A percentile compares a stretch with the other conserved stretches of the same genome.
Evolutionary conservation across 2,329 filamentous ascomycete species (phyloP).

Genomic region (Fusarium luffae): DNA sequence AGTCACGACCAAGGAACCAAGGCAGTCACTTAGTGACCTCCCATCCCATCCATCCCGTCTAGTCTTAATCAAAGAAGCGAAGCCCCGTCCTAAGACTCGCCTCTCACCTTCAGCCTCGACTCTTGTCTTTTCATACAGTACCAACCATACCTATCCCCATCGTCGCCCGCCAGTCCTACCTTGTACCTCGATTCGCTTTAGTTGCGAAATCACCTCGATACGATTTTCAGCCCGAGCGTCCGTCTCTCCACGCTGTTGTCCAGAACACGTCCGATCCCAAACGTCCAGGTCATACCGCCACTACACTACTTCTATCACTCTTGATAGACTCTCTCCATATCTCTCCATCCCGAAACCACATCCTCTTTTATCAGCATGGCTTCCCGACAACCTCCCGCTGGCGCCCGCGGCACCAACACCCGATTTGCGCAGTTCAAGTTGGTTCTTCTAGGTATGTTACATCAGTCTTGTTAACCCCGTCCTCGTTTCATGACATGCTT

Average conservation of each 20-base stretch:
- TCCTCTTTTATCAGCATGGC: slow-evolving; percentile 72
- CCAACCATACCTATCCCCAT: slow-evolving; percentile 10
- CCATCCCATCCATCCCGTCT: slow-evolving; percentile 29
- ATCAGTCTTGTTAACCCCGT: slow-evolving; percentile 10
- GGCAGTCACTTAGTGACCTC: slow-evolving; percentile 41
- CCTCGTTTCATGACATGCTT: slow-evolving; percentile 22
- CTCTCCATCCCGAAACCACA: slow-evolving; percentile 42
- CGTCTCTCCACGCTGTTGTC: slow-evolving; percentile 39
- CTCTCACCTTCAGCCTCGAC: slow-evolving; percentile 41
- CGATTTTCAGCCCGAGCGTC: slow-evolving; percentile 30
- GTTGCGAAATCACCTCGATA: slow-evolving; percentile 24
- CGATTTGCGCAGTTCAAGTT: slow-evolving; percentile 99
- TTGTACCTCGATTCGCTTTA: slow-evolving; percentile 17
- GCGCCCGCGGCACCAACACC: slow-evolving; percentile 74
- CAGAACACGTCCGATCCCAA: slow-evolving; percentile 45
- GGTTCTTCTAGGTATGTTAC: slow-evolving; percentile 84
- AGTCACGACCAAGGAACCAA: slow-evolving; percentile 39
- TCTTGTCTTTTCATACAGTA: slow-evolving; percentile 23
- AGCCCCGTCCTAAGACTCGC: slow-evolving; percentile 39
- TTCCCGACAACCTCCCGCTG: slow-evolving; percentile 76
- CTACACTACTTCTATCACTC: slow-evolving; percentile 23
- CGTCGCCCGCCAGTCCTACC: slow-evolving; percentile 16
- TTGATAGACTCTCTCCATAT: slow-evolving; percentile 24
- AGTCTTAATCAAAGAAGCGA: slow-evolving; percentile 37
- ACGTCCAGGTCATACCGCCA: slow-evolving; percentile 43